These are phyloP conservation scores for Cadophora gregata DNA, from an alignment of 2,329 filamentous ascomycete genomes.

Conservation along the genomic window DNA sequence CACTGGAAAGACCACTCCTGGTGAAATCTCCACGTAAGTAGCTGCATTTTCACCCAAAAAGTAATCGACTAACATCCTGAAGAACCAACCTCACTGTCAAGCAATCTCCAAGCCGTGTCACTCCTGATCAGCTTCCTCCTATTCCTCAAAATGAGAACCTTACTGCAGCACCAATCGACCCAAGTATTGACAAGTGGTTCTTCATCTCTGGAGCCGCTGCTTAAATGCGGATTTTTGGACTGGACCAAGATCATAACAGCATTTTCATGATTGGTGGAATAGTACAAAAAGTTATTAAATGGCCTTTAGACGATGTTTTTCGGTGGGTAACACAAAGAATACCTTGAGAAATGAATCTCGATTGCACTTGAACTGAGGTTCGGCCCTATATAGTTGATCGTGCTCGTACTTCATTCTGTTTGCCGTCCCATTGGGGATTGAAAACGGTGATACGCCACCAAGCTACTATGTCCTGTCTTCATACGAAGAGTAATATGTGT, in stretches of 20 bases:
- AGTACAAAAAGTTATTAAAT: slow-evolving; percentile 28
- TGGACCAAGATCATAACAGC: slow-evolving; percentile 17
- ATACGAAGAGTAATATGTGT: slow-evolving; percentile 1
- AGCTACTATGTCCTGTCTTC: background rate
- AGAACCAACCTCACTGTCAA: slow-evolving; percentile 82
- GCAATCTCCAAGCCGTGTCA: slow-evolving; percentile 75
- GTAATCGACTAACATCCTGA: slow-evolving; percentile 42
- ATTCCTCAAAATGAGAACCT: slow-evolving; percentile 84
- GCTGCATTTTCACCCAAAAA: background rate
- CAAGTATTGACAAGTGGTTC: slow-evolving; percentile 99
- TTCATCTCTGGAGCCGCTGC: slow-evolving; percentile 97
- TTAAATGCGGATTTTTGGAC: slow-evolving; percentile 52
- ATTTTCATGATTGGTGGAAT: slow-evolving; percentile 23
- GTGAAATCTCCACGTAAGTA: slow-evolving; percentile 82
- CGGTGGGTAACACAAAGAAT: slow-evolving; percentile 12
- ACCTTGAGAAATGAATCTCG: slow-evolving; percentile 14
- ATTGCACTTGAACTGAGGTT: background rate
- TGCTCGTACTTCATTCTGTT: background rate
- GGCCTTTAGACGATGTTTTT: slow-evolving; percentile 24
- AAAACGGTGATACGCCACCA: background rate
- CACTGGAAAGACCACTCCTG: slow-evolving; percentile 82
- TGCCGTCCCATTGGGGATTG: too few species aligned
- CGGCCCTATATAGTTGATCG: background rate
- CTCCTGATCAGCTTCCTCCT: slow-evolving; percentile 72
- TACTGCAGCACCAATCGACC: slow-evolving; percentile 85